Conservation (phyloP, 1,139 yeast species). For the Hanseniaspora sp. region DNA sequence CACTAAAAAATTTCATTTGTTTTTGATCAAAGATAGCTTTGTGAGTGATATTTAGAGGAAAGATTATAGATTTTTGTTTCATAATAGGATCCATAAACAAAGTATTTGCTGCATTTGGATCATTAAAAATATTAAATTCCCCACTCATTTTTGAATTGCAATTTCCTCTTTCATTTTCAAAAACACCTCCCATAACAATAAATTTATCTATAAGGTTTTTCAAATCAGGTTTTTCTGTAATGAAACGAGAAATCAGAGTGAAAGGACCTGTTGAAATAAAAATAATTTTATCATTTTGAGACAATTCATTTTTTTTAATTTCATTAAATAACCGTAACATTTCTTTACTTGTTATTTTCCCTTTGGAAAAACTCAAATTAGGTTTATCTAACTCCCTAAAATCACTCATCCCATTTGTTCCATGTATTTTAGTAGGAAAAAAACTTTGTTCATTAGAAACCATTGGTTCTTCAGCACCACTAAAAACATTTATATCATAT, state of each 20-base stretch:
- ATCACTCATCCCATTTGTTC: conserved; percentile 61
- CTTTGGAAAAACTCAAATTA: not conserved
- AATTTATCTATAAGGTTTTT: conserved; percentile 39
- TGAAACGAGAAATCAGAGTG: conserved; percentile 54
- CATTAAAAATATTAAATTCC: conserved; percentile 71
- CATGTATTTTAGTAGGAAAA: conserved; percentile 61
- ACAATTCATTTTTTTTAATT: conserved; percentile 36
- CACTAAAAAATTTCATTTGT: conserved; percentile 32
- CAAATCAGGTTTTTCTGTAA: conserved; percentile 43
- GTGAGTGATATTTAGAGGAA: conserved; percentile 65
- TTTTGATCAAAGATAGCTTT: conserved; percentile 47
- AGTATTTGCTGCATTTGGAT: conserved; percentile 60
- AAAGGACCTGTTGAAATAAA: conserved; percentile 62
- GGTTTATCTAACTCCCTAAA: not conserved
- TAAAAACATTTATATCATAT: conserved; percentile 47
- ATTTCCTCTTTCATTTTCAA: conserved; percentile 32
- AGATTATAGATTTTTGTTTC: conserved; percentile 41
- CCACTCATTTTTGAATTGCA: conserved; percentile 45
- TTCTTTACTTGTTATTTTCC: not conserved
- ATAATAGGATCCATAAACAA: conserved; percentile 42
- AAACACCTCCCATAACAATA: conserved; percentile 70
- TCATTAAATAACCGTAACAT: not conserved
- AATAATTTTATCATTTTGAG: conserved; percentile 38
- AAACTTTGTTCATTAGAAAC: conserved; percentile 32
- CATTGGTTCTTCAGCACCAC: conserved; percentile 55